Percentiles rank a stretch among this genome's conserved stretches.
These are phyloP conservation scores for Brettanomyces bruxellensis DNA, from an alignment of 805 yeast species.

Conservation along the genomic window DNA sequence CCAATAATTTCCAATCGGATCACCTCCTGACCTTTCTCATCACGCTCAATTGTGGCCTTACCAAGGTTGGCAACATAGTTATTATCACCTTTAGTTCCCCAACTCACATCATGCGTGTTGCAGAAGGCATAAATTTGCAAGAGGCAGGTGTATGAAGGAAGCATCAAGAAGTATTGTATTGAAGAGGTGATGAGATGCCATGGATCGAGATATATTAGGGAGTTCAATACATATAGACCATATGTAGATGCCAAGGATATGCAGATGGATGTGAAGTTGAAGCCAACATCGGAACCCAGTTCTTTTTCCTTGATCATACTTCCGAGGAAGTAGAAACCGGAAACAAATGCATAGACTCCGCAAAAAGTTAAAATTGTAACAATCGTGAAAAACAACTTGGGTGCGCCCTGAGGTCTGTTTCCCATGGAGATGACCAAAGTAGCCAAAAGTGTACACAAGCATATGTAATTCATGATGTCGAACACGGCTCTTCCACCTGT, in stretches of 20 bases:
- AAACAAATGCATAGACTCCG: conserved; percentile 70
- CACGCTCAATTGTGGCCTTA: conserved; percentile 72
- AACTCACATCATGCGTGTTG: conserved; percentile 95
- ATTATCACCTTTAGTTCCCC: conserved; percentile 98
- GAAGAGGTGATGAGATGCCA: conserved; percentile 93
- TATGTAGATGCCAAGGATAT: conserved; percentile 85
- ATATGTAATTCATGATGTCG: conserved; percentile 76
- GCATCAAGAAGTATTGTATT: conserved; percentile 75
- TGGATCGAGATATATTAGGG: conserved; percentile 83
- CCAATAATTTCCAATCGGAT: conserved; percentile 70
- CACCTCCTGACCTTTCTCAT: conserved; percentile 75
- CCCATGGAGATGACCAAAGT: conserved; percentile 92
- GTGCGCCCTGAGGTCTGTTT: conserved; percentile 95
- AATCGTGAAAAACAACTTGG: conserved; percentile 60
- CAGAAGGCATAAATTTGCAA: conserved; percentile 94
- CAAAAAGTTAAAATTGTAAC: conserved; percentile 70
- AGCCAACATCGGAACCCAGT: conserved; percentile 29
- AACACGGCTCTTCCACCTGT: conserved; percentile 78
- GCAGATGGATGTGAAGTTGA: conserved; percentile 63
- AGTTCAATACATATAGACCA: conserved; percentile 78
- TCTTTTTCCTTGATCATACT: conserved; percentile 36
- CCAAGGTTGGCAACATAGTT: conserved; percentile 62
- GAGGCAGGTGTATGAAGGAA: conserved; percentile 89
- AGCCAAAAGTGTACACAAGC: conserved; percentile 76
- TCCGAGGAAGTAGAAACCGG: conserved; percentile 75